A percentile compares a stretch with the other conserved stretches of the same genome.
Conservation (phyloP, 1,284 basidiomycete genomes). For the Singerocomus rubriflavus region DNA sequence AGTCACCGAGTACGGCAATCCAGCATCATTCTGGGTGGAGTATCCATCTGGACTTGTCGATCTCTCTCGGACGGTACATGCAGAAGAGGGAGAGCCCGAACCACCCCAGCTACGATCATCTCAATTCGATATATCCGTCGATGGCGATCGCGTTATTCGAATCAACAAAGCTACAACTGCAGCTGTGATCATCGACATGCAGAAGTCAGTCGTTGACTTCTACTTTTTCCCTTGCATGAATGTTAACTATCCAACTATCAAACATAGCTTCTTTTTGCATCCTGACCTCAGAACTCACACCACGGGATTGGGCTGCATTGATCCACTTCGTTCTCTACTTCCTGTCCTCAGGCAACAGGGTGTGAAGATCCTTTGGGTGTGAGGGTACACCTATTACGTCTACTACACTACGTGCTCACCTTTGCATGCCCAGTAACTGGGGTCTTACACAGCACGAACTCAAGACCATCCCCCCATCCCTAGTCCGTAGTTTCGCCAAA, state of each 20-base stretch:
- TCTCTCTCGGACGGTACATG: slow-evolving; percentile 47
- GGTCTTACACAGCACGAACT: slow-evolving; percentile 64
- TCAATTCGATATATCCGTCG: slow-evolving; percentile 54
- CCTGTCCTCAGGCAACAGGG: slow-evolving; percentile 50
- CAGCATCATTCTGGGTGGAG: slow-evolving; percentile 63
- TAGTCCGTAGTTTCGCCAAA: slow-evolving; percentile 51
- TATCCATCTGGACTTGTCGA: slow-evolving; percentile 64
- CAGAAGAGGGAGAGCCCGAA: slow-evolving; percentile 10
- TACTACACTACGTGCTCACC: not conserved
- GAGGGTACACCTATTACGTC: slow-evolving; percentile 20
- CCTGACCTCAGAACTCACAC: slow-evolving; percentile 56
- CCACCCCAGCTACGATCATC: slow-evolving; percentile 36
- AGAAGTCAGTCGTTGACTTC: slow-evolving; percentile 58
- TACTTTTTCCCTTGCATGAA: not conserved
- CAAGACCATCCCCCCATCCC: slow-evolving; percentile 57
- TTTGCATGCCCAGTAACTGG: slow-evolving; percentile 52
- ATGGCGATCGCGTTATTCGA: slow-evolving; percentile 49
- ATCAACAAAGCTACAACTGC: slow-evolving; percentile 51
- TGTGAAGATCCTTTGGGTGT: slow-evolving; percentile 67
- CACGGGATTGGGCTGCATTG: slow-evolving; percentile 55
- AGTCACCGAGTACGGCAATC: slow-evolving; percentile 53
- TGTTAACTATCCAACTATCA: slow-evolving; percentile 3
- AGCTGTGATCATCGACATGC: slow-evolving; percentile 68
- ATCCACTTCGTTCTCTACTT: slow-evolving; percentile 50
- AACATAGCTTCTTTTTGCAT: slow-evolving; percentile 59